Evolutionary conservation across 345 rosid species (phyloP), one percentile per base, ranked within the genome.

Genomic region (Erysimum cheiranthoides): DNA sequence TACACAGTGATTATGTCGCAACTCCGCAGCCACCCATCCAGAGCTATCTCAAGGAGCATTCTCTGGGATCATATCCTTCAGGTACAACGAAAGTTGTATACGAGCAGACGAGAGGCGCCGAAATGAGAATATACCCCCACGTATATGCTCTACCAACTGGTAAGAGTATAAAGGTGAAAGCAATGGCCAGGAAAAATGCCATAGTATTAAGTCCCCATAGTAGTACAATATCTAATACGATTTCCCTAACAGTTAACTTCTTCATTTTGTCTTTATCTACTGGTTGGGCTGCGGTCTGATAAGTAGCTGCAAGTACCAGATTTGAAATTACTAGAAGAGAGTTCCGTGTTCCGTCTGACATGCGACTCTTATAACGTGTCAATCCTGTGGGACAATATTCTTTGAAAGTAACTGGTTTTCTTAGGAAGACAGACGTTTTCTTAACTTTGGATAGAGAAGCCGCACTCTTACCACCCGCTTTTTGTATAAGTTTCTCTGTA

Each of bases 281-380:
- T 13, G 51, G 62, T 39, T 73, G 27, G 17, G 1, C 43, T 6
- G 45, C 63, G 0, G 61, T 30, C 28, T 47, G 17, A 39, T 39
- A 75, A 68, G 73, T 75, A 60, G 79, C 40, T 39, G 65, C 17
- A 52, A 75, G 68, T 8, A 79, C 71, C 47, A 82, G 18, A 21
- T 74, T 54, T 3, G 80, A 21, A 17, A 74, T 78, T 18, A 82
- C 83, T 10, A 84, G 76, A 47, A 84, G 50, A 1, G 67, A 16
- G 32, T 59, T 79, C 8, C 79, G 66, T n/a, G 17, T 36, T 25
- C 71, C 68, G 3, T 71, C 43, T 18, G 83, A 7, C 34, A 66
- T 30, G 2, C 5, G 2, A 16, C 30, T 64, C 36, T 30, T 43
- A 3, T 31, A 42, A 9, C 70, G 70, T 21, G 12, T 16, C 45